A percentile compares a stretch with the other conserved stretches of the same genome.
Conservation (phyloP, 768 basidiomycete genomes). For the Lentinula raphanica region DNA sequence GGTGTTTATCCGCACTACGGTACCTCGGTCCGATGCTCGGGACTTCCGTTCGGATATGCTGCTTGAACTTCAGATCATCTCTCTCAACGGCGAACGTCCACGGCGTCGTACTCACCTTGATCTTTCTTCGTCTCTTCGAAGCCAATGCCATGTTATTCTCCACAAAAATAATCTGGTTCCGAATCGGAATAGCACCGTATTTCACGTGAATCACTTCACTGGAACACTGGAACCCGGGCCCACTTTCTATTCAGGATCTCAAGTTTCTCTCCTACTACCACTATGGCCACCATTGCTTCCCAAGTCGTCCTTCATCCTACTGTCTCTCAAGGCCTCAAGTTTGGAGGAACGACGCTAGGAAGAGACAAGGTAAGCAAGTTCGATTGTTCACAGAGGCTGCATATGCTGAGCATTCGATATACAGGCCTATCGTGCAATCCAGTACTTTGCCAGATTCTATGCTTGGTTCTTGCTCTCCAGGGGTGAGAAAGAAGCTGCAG, state of each 20-base stretch:
- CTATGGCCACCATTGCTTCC: constrained; percentile 52
- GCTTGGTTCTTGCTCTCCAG: constrained; percentile 74
- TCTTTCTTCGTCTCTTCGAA: no score
- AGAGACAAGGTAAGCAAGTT: constrained; percentile 72
- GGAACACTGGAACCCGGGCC: neutral
- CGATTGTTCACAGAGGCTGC: neutral
- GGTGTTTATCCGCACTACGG: neutral
- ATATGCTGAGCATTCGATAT: neutral
- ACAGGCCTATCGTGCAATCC: constrained; percentile 83
- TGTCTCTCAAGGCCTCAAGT: constrained; percentile 69
- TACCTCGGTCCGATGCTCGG: neutral
- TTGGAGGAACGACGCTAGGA: constrained; percentile 76
- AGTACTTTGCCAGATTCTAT: constrained; percentile 87
- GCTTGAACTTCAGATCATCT: neutral
- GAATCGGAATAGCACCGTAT: neutral
- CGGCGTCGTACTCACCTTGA: no score
- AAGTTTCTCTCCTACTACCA: constrained; percentile 6
- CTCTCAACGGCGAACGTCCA: no score
- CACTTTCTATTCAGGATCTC: neutral
- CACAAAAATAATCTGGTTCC: neutral
- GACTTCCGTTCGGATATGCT: neutral
- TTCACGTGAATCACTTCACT: neutral
- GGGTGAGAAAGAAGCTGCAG: constrained; percentile 66
- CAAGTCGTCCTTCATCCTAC: constrained; percentile 85
- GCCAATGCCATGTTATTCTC: neutral